Evolutionary conservation across 1,139 yeast genomes (phyloP), one percentile per base, ranked within the genome.

Genomic region (Arxiozyma heterogenica): DNA sequence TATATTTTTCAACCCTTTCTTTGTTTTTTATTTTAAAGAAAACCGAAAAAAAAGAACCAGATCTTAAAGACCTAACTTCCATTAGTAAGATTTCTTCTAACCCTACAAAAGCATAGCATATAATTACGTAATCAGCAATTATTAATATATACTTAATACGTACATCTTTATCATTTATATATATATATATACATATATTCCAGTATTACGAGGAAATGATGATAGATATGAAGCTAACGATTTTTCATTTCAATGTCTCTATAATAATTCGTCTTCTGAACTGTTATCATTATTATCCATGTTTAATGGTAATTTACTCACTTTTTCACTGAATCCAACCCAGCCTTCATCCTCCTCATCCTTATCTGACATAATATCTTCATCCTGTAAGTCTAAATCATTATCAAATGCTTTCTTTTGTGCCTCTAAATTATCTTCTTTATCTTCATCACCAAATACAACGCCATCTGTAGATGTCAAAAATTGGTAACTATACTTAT

Each of bases 401-500:
- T 53, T 54, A 5, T 66, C 71, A 11, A 59, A 66, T 18, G 54
- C 58, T 2, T 57, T 58, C 3, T 41, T 49, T 9, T 54, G 61
- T 8, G 55, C 61, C 4, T n/a, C 22, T 39, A 44, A 67, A 0
- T 54, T 65, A 15, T 34, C 61, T 5, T n/a, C 42, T 15, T 38
- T 30, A 6, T 20, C 53, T 3, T 58, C 65, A 17, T 56, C 64
- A 4, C 53, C 64, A 18, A 57, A 61, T 1, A 56, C 63, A 2
- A 64, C 63, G 11, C 67, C 71, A 46, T 70, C 73, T 56, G 72
- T 65, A 57, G 72, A 60, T 53, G 75, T 62, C 59, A 74, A 55
- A 71, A 79, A 78, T 47, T 69, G 68, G 62, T 75, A 76, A 50
- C 80, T 71, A 66, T 81, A 82, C 55, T 76, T 77, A 62, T 84